Conservation (phyloP, 208 protist genomes). For the Porcisia deanei region DNA sequence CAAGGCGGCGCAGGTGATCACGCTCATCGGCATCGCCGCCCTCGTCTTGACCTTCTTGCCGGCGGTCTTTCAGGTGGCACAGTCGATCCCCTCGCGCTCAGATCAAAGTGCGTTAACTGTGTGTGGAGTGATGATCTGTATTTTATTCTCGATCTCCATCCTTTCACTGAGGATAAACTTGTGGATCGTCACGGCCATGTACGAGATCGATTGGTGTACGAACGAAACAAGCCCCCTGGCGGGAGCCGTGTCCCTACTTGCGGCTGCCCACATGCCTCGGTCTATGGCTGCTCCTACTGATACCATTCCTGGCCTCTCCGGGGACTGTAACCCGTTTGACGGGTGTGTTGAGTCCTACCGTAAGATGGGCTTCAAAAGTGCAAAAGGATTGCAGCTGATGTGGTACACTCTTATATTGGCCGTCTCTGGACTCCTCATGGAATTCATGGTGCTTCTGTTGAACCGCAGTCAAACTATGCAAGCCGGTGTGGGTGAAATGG, state of each 20-base stretch:
- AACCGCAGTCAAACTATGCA: conserved; percentile 5
- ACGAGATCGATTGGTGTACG: conserved; percentile 25
- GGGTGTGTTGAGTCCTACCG: conserved; percentile 35
- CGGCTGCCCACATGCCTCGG: not conserved
- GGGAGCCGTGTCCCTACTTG: not conserved
- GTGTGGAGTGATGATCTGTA: conserved; percentile 19
- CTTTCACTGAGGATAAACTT: conserved; percentile 4
- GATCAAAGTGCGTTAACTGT: conserved; percentile 11
- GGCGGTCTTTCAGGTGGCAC: conserved; percentile 16
- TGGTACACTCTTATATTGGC: conserved; percentile 6
- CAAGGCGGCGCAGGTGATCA: conserved; percentile 16
- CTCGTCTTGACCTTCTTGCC: conserved; percentile 19
- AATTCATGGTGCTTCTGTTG: conserved; percentile 15
- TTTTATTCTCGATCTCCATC: conserved; percentile 17
- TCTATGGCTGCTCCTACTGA: too few relatives aligned
- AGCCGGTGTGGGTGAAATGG: conserved; percentile 9
- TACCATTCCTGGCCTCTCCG: not conserved
- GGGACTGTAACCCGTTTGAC: conserved; percentile 31
- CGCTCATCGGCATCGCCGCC: conserved; percentile 11
- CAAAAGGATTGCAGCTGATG: conserved; percentile 2
- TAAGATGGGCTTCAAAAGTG: conserved; percentile 34
- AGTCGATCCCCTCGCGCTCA: conserved; percentile 18
- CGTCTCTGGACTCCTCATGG: not conserved
- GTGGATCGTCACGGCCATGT: conserved; percentile 23
- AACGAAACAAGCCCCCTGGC: too few relatives aligned